phyloP scores from a whole-genome alignment of 2,329 filamentous ascomycete genomes.

The Stromatinia cepivora region DNA sequence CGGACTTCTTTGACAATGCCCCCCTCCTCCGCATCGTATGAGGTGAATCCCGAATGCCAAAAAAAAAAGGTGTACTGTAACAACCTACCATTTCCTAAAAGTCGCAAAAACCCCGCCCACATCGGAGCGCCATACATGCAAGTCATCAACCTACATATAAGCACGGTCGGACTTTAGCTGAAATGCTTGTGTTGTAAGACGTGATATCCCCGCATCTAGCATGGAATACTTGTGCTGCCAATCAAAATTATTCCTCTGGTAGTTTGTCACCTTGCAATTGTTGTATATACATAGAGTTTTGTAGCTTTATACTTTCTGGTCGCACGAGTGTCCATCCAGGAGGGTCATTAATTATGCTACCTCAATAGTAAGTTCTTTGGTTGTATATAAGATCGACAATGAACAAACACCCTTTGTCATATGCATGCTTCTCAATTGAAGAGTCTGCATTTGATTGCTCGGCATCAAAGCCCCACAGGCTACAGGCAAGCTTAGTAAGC shows the following conservation, averaged over 20 bases:
- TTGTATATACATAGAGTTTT: too few relatives aligned
- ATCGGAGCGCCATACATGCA: background rate
- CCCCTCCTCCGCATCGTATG: background rate
- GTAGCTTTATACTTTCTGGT: too few relatives aligned
- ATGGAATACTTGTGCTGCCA: too few relatives aligned
- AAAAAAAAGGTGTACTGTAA: too few relatives aligned
- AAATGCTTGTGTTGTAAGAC: background rate
- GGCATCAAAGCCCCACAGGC: conserved; percentile 2
- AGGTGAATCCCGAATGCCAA: too few relatives aligned
- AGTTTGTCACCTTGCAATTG: too few relatives aligned
- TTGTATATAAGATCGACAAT: background rate
- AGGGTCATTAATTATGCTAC: background rate
- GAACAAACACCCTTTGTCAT: too few relatives aligned
- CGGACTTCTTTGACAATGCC: background rate
- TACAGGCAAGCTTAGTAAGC: background rate
- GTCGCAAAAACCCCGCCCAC: too few relatives aligned
- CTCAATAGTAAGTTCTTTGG: background rate
- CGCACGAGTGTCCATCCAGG: too few relatives aligned
- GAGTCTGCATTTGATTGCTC: background rate
- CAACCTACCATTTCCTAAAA: too few relatives aligned
- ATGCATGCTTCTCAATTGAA: too few relatives aligned
- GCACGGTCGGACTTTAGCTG: conserved; percentile 2
- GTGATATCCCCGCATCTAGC: background rate
- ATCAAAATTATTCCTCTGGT: background rate
- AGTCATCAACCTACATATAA: conserved; percentile 5